Conservation (phyloP, 805 yeast genomes). For the Cyberlindnera saturnus region DNA sequence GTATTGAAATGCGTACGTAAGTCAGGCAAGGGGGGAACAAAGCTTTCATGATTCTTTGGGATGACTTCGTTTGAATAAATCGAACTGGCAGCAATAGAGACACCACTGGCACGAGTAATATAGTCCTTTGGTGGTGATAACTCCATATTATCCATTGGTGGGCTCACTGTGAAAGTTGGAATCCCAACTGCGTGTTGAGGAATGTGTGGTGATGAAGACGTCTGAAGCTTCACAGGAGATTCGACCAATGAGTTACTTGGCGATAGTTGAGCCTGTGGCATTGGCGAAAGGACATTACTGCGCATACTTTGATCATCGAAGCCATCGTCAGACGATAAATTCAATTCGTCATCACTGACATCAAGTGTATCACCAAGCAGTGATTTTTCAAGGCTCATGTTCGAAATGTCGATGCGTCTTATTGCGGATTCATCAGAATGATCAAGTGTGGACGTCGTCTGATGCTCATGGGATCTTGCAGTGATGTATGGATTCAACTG, state of each 20-base stretch:
- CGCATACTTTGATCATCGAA: slow-evolving; percentile 14
- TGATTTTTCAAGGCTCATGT: too few species aligned
- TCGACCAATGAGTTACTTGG: neutral
- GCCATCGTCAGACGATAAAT: slow-evolving; percentile 8
- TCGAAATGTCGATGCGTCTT: too few species aligned
- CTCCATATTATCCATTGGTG: neutral
- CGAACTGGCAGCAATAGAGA: slow-evolving; percentile 8
- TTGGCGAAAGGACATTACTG: slow-evolving; percentile 13
- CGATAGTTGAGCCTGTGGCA: neutral
- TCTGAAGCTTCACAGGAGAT: neutral
- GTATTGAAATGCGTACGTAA: too few species aligned
- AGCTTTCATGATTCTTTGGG: too few species aligned
- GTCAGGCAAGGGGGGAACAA: too few species aligned
- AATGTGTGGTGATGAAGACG: slow-evolving; percentile 1
- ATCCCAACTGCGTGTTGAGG: neutral
- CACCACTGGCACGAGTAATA: neutral
- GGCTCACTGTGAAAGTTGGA: neutral
- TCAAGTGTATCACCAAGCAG: neutral
- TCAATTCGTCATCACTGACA: slow-evolving; percentile 9
- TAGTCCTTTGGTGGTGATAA: neutral
- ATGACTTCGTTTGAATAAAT: slow-evolving; percentile 1
- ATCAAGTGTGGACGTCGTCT: too few species aligned
- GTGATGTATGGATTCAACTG: too few species aligned
- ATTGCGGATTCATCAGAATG: too few species aligned
- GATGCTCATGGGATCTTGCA: too few species aligned